Percentiles rank a stretch among this genome's conserved stretches.
Evolutionary conservation across 2,329 filamentous ascomycete genomes (phyloP).

Genomic region (Aspergillus viridinutans): DNA sequence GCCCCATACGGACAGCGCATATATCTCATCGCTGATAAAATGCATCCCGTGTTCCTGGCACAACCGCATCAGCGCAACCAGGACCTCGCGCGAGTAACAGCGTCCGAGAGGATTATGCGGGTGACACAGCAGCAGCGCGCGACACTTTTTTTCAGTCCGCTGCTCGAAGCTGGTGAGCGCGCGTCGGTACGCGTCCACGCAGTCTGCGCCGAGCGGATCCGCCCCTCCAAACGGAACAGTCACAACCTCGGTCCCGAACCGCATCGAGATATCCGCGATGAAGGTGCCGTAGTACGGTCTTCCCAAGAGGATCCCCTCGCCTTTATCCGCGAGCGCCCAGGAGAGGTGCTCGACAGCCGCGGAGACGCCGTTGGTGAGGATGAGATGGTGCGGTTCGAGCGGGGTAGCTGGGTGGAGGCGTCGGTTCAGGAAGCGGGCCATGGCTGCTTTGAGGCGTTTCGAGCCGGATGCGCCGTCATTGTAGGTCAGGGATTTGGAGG

Average conservation of each 20-base stretch:
- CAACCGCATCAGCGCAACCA: slow-evolving; percentile 45
- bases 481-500: slow-evolving; percentile 33
- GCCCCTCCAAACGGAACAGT: slow-evolving; percentile 42
- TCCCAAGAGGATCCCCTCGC: slow-evolving; percentile 34
- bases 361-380: slow-evolving; percentile 35
- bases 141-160: slow-evolving; percentile 39
- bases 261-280: slow-evolving; percentile 42
- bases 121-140: slow-evolving; percentile 49
- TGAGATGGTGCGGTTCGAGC: slow-evolving; percentile 24
- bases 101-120: slow-evolving; percentile 52
- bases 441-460: slow-evolving; percentile 18
- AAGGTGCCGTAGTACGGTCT: slow-evolving; percentile 47
- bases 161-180: slow-evolving; percentile 35
- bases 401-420: slow-evolving; percentile 25
- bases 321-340: slow-evolving; percentile 29
- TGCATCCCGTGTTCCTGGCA: slow-evolving; percentile 51
- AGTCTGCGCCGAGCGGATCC: slow-evolving; percentile 42
- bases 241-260: slow-evolving; percentile 42
- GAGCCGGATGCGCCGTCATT: slow-evolving; percentile 34
- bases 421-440: slow-evolving; percentile 31
- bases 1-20: slow-evolving; percentile 51
- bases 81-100: slow-evolving; percentile 41
- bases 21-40: slow-evolving; percentile 57
- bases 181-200: slow-evolving; percentile 45
- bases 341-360: slow-evolving; percentile 33